Evolutionary conservation across 108 stramenopile genomes (phyloP).

Genomic region (Nannochloropsis gaditana): DNA sequence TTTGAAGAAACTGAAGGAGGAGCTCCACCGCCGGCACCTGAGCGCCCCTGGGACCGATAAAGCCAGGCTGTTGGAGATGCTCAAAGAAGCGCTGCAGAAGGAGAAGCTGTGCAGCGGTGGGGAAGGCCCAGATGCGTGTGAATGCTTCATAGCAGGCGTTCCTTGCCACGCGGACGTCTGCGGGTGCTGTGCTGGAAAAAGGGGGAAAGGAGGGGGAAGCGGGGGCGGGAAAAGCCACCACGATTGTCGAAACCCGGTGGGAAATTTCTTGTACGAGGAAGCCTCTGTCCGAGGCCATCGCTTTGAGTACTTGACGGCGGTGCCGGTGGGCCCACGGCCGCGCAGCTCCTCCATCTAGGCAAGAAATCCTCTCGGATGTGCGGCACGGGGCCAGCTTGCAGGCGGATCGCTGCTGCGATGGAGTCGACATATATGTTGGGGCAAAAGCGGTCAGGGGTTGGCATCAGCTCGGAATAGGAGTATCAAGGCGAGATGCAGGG

Average conservation of each 20-base stretch:
- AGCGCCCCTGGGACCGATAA: background rate
- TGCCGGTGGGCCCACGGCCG: background rate
- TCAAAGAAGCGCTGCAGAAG: background rate
- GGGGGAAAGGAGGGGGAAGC: background rate
- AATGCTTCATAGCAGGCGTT: background rate
- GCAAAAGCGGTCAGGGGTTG: too few species aligned
- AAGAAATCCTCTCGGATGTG: too few species aligned
- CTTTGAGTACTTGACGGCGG: background rate
- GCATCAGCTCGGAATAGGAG: too few species aligned
- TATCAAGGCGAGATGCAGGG: too few species aligned
- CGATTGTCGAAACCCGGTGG: background rate
- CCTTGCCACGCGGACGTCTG: conserved; percentile 2
- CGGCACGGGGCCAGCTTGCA: too few species aligned
- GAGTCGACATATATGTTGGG: too few species aligned
- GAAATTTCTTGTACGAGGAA: background rate
- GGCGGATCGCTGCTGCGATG: too few species aligned
- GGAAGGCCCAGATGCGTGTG: background rate
- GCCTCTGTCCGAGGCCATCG: background rate
- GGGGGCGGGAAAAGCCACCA: background rate
- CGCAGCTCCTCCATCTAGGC: background rate
- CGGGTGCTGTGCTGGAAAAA: background rate
- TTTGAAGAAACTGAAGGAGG: conserved; percentile 20
- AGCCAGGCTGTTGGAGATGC: background rate
- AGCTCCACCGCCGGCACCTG: background rate
- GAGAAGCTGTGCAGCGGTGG: background rate